Conservation (phyloP, 495 filamentous ascomycete species). For the Collariella sp. region DNA sequence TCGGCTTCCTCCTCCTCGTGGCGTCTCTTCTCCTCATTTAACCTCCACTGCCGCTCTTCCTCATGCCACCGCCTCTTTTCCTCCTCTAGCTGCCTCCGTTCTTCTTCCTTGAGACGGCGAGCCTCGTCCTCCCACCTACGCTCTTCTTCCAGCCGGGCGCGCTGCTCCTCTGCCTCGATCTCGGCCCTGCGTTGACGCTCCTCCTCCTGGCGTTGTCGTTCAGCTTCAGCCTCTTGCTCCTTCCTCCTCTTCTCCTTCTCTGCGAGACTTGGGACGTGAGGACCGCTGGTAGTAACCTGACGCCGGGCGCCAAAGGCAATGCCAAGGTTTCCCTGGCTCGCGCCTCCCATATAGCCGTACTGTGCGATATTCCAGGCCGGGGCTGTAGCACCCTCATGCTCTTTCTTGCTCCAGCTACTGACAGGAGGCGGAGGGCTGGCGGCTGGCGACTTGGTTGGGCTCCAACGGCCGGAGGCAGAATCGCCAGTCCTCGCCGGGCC, state of each 20-base stretch:
- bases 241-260: slow-evolving; percentile 47
- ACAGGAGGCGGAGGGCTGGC: slow-evolving; percentile 40
- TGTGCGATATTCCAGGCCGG: slow-evolving; percentile 99
- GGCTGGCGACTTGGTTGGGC: slow-evolving; percentile 50
- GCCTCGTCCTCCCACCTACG: slow-evolving; percentile 75
- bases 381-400: slow-evolving; percentile 66
- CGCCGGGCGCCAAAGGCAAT: slow-evolving; percentile 83
- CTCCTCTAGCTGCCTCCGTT: slow-evolving; percentile 58
- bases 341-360: slow-evolving; percentile 97
- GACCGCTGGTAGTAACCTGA: slow-evolving; percentile 81
- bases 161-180: slow-evolving; percentile 61
- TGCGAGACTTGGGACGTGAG: slow-evolving; percentile 62
- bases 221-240: slow-evolving; percentile 46
- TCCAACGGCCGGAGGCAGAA: slow-evolving; percentile 47
- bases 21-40: slow-evolving; percentile 67
- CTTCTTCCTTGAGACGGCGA: slow-evolving; percentile 55
- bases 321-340: slow-evolving; percentile 90
- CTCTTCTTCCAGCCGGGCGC: slow-evolving; percentile 60
- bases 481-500: slow-evolving; percentile 40
- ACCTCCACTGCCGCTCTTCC: slow-evolving; percentile 72
- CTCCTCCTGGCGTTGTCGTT: slow-evolving; percentile 59
- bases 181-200: slow-evolving; percentile 53
- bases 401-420: slow-evolving; percentile 85
- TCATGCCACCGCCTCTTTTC: slow-evolving; percentile 79
- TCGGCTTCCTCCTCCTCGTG: slow-evolving; percentile 68